Evolutionary conservation across 331 rosid genomes (phyloP), one percentile per base, ranked within the genome.

Genomic region (Quercus lobata): DNA sequence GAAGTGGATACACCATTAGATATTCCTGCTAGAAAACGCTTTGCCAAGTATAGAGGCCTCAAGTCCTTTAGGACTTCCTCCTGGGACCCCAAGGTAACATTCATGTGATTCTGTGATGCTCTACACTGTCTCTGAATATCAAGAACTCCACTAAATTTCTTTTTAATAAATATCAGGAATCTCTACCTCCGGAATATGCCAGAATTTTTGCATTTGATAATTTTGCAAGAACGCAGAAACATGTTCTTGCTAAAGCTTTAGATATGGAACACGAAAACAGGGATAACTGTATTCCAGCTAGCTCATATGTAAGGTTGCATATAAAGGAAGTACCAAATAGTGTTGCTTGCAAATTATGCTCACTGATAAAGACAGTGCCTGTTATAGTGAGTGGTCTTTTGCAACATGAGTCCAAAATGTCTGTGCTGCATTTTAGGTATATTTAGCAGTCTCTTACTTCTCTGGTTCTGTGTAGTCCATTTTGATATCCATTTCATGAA

Each of bases 1-100:
- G 99, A 96, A 90, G 97, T 96, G 54, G 99, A 96, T 83, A 89
- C 99, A 71, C 99, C 99, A 17, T 10, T 96, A 58, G 99, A 91
- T 63, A 74, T 78, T 77, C 91, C 94, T 76, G 97, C 98, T 72
- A 91, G 97, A 85, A 88, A 89, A 83, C 93, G 98, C 34, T 96
- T 91, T 83, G 94, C 93, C 7, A 96, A 91, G 82, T 96, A 93
- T 65, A 90, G 98, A 84, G 99, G 99, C 72, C 94, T 96, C 57
- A 96, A 93, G 87, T 96, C 99, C 82, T 96, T 93, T 82, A 88
- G 98, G 85, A 96, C 98, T 41, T 96, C 99, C 27, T 82, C 94
- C 41, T 96, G 99, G 98, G 99, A 96, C 86, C 91, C 99, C 83
- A 93, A 90, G 80, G 99, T 96, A 89, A 75, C 24, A 57, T 71